Evolutionary conservation across 106 monocot species (phyloP).

Genomic region (Hemerocallis citrina): DNA sequence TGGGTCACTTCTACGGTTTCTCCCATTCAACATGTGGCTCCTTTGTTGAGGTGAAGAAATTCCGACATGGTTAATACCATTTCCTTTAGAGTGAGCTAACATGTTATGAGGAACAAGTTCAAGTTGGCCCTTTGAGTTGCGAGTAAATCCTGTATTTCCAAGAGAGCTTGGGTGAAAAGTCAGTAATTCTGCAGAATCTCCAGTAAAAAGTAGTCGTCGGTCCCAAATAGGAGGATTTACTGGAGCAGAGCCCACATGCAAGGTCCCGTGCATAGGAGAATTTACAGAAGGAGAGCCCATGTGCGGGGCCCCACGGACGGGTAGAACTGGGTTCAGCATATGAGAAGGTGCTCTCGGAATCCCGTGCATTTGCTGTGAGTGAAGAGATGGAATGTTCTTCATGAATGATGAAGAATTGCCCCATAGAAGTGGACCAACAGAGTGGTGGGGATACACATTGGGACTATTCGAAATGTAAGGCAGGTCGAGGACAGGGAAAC

Average conservation of each 20-base stretch:
- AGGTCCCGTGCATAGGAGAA: too few species aligned
- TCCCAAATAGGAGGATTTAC: slow-evolving; percentile 65
- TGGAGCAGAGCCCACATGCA: slow-evolving; percentile 83
- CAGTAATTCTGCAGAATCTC: slow-evolving; percentile 17
- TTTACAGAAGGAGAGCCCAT: too few species aligned
- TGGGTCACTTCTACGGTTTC: slow-evolving; percentile 59
- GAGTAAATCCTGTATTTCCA: slow-evolving; percentile 46
- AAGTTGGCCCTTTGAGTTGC: slow-evolving; percentile 38
- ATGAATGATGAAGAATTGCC: slow-evolving; percentile 43
- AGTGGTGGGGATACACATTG: slow-evolving; percentile 24
- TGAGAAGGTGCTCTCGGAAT: slow-evolving; percentile 62
- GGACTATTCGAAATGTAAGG: slow-evolving; percentile 54
- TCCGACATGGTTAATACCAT: slow-evolving; percentile 41
- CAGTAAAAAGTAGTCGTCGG: slow-evolving; percentile 20
- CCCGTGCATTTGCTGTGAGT: slow-evolving; percentile 42
- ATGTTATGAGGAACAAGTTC: slow-evolving; percentile 41
- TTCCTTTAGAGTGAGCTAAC: slow-evolving; percentile 30
- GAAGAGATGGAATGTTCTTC: slow-evolving; percentile 23
- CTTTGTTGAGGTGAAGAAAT: slow-evolving; percentile 61
- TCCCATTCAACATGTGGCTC: slow-evolving; percentile 52
- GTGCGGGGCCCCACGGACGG: slow-evolving; percentile 45
- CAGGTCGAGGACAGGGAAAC: slow-evolving; percentile 58
- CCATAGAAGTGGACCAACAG: slow-evolving; percentile 40
- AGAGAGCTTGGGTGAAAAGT: slow-evolving; percentile 58
- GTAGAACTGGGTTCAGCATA: slow-evolving; percentile 34